Base-by-base conservation (phyloP, 139 green algal genomes). In the Tetradesmus lagerheimii region DNA sequence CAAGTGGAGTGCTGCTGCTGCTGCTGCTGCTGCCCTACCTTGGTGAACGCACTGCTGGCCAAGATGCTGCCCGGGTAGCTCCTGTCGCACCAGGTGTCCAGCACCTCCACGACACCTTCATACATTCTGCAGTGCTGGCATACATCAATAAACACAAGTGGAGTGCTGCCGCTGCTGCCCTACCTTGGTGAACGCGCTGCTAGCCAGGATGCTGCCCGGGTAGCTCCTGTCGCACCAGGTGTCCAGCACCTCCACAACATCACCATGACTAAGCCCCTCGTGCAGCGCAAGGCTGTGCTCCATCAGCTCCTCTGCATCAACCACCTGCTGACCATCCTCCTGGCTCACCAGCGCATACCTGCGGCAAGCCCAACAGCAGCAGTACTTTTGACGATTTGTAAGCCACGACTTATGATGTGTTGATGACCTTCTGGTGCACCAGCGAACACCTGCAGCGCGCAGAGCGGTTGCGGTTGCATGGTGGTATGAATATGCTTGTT, bases 141-240 rank as follows among this genome's bases (percentile, higher is more conserved):
- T 14, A 62, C 43, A 50, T n/a, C n/a, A n/a, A n/a, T n/a, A n/a
- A n/a, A n/a, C n/a, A n/a, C n/a, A n/a, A n/a, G n/a, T n/a, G n/a
- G n/a, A n/a, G n/a, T n/a, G 43, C 62, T 11, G 8, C 8, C 62
- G 16, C 34, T 12, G 29, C 75, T 15, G 9, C 31, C 35, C 18
- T 38, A 97, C 95, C 78, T 97, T 91, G 11, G 89, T 92, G 89
- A 98, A 97, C 0, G 95, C 95, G 20, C 82, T 89, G 27, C 78
- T 92, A 6, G 92, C 77, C 34, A 97, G 86, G 38, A 97, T 88
- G 53, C 90, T 90, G 39, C 89, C 93, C 1, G 94, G 93, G 89
- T 97, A 93, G 3, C 90, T 94, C 29, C 82, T 62, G 43, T 97
- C 94, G 50, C 93, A 85, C 91, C 92, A 94, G 0, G 89, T 91